Evolutionary conservation across 1,284 basidiomycete species (phyloP).

Genomic region (Tilletia indica): DNA sequence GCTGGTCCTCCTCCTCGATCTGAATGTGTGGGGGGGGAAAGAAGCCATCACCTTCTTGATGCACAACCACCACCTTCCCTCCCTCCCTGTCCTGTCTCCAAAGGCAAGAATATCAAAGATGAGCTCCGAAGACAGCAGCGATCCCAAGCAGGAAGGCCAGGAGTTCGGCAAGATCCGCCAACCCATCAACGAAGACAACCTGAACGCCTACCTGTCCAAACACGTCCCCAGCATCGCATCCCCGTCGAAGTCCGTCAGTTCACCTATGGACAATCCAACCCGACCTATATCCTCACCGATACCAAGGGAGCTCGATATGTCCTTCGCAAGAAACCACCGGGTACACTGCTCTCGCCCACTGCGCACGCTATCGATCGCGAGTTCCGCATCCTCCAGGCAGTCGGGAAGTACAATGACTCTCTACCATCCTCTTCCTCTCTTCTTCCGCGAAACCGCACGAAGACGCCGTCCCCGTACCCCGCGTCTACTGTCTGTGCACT

Average conservation of each 20-base stretch:
- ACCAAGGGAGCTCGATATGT: constrained; percentile 72
- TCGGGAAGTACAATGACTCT: constrained; percentile 27
- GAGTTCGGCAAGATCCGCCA: constrained; percentile 43
- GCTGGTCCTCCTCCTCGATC: too few relatives aligned
- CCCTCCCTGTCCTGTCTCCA: too few relatives aligned
- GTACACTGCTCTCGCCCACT: constrained; percentile 77
- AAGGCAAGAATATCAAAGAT: too few relatives aligned
- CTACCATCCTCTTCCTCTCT: constrained; percentile 14
- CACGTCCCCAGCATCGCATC: constrained; percentile 65
- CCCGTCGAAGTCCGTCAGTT: constrained; percentile 83
- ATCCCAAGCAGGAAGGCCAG: constrained; percentile 25
- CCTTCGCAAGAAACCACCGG: constrained; percentile 88
- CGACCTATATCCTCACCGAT: constrained; percentile 86
- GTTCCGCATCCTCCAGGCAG: constrained; percentile 73
- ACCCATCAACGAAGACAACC: constrained; percentile 29
- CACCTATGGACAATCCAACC: constrained; percentile 73
- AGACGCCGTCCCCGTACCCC: constrained; percentile 74
- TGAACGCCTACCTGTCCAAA: constrained; percentile 63
- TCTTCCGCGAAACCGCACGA: constrained; percentile 33
- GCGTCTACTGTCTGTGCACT: constrained; percentile 71
- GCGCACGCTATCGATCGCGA: constrained; percentile 94
- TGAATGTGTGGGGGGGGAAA: too few relatives aligned
- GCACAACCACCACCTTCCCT: too few relatives aligned
- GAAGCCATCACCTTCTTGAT: too few relatives aligned
- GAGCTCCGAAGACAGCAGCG: too few relatives aligned